phyloP scores from a whole-genome alignment of 768 basidiomycete species.

The Austroboletus eburneus region DNA sequence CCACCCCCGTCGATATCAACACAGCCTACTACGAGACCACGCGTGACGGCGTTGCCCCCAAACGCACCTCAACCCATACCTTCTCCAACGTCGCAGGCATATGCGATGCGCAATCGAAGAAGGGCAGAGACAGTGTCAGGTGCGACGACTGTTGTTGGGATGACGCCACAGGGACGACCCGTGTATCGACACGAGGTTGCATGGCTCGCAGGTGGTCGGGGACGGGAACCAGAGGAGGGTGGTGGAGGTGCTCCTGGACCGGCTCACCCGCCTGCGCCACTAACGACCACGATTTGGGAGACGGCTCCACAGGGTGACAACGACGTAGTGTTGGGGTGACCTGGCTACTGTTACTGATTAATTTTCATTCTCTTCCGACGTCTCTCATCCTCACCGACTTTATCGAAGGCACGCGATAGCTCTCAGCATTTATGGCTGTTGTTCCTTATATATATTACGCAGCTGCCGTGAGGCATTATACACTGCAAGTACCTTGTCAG shows the following conservation, averaged over 20 bases:
- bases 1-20: conserved; percentile 12
- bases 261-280: conserved; percentile 16
- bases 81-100: conserved; percentile 16
- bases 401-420: conserved; percentile 5
- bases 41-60: conserved; percentile 27
- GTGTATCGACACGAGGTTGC: conserved; percentile 28
- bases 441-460: conserved; percentile 1
- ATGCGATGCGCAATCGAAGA: conserved; percentile 26
- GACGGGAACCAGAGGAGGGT: conserved; percentile 18
- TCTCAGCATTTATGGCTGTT: conserved; percentile 2
- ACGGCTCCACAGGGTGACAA: conserved; percentile 25
- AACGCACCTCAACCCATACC: conserved; percentile 22
- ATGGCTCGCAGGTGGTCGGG: conserved; percentile 23
- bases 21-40: conserved; percentile 25
- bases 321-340: conserved; percentile 30
- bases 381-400: neutral
- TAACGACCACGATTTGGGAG: conserved; percentile 29
- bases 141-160: conserved; percentile 22
- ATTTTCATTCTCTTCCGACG: neutral
- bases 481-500: conserved; percentile 6
- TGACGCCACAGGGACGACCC: conserved; percentile 26
- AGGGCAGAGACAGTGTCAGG: conserved; percentile 34
- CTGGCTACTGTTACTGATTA: conserved; percentile 2
- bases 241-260: conserved; percentile 15
- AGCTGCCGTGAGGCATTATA: conserved; percentile 1